phyloP scores from a whole-genome alignment of 306 rosid species.

The Pterocarpus santalinus region DNA sequence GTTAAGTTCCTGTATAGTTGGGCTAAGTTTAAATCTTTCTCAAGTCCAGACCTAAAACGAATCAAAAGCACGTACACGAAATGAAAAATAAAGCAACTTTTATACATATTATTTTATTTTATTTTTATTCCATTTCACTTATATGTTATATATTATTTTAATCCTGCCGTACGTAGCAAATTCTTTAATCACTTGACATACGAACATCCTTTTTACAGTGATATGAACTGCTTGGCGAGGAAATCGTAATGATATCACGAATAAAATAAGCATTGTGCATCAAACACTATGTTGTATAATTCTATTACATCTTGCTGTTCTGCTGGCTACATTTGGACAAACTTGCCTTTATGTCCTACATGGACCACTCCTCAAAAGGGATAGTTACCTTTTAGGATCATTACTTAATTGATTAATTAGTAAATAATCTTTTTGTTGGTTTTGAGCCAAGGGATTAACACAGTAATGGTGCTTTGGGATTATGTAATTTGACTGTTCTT shows the following conservation, averaged over 20 bases:
- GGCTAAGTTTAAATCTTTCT: too few relatives aligned
- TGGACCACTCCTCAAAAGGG: slow-evolving; percentile 43
- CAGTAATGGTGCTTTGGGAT: slow-evolving; percentile 32
- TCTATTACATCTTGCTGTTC: slow-evolving; percentile 22
- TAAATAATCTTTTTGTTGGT: slow-evolving; percentile 22
- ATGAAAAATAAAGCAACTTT: too few relatives aligned
- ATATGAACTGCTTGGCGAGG: too few relatives aligned
- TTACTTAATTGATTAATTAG: slow-evolving; percentile 15
- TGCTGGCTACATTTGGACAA: slow-evolving; percentile 47
- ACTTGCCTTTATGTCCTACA: slow-evolving; percentile 36
- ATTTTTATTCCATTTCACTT: too few relatives aligned
- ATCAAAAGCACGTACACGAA: too few relatives aligned
- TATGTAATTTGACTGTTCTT: slow-evolving; percentile 17
- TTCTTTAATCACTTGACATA: too few relatives aligned
- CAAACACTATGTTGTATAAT: slow-evolving; percentile 44
- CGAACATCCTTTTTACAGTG: too few relatives aligned
- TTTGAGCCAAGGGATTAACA: slow-evolving; percentile 11
- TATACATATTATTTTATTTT: too few relatives aligned
- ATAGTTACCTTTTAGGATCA: slow-evolving; percentile 28
- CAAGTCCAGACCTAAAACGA: too few relatives aligned
- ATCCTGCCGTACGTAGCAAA: too few relatives aligned
- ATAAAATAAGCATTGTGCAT: slow-evolving; percentile 30
- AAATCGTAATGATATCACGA: background rate
- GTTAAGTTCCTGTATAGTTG: too few relatives aligned
- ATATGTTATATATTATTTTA: too few relatives aligned